Base-by-base conservation (phyloP, 208 protist species). In the Angomonas ambiguus region DNA sequence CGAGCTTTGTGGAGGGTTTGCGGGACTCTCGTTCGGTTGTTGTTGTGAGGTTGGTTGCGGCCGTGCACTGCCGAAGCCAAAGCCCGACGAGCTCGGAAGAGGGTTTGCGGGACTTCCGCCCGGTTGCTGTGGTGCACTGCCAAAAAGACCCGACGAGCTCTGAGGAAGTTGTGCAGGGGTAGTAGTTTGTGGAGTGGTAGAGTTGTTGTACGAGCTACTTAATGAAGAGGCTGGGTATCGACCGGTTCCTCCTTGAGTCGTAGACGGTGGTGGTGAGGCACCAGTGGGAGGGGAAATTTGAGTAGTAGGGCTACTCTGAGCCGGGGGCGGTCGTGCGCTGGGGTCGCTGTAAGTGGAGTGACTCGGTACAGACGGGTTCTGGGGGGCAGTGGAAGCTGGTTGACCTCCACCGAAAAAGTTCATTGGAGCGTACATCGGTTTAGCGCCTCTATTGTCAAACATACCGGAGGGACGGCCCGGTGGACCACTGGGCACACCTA, bases 381-480 rank as follows among this genome's bases (percentile, higher is more conserved):
- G n/a, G n/a, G n/a, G 33, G 30, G 25, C n/a, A 34, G n/a, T 13
- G 33, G 13, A 34, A 2, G 58, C 16, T 20, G 33, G 62, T 18
- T 67, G 31, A n/a, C 22, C 5, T 22, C 67, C 59, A 41, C 73
- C 69, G 69, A 94, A 90, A 70, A 88, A 94, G 28, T 75, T 76
- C 1, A 85, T 84, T 48, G 86, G 25, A 6, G 83, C 84, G 69
- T 94, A 94, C 24, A 87, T 32, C 2, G 58, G 62, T 20, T 62
- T 51, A 13, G 45, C 60, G 48, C 62, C 68, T n/a, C 22, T 51
- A 53, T 32, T 57, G 5, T 66, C 45, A 27, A 61, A 63, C 24
- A 57, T 16, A 10, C 38, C 32, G 33, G 28, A 68, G 13, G 68
- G 51, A n/a, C 51, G 25, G 13, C 51, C 51, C 31, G 24, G 30